Evolutionary conservation across 345 rosid species (phyloP).

Genomic region (Populus deltoides): DNA sequence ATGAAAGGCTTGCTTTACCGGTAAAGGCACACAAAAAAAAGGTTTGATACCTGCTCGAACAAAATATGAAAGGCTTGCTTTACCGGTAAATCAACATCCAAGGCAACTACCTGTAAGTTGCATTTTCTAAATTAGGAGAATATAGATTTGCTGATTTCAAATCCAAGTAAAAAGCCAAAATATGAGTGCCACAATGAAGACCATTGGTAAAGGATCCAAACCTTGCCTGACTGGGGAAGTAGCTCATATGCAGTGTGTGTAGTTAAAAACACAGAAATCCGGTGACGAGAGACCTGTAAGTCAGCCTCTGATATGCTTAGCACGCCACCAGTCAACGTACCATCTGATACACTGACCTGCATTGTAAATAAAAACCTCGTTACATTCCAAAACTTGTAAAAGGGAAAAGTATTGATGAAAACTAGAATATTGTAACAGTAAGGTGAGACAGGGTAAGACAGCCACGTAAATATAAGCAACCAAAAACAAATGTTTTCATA

Average conservation of each 20-base stretch:
- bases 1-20: too few species aligned
- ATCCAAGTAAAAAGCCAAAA: neutral
- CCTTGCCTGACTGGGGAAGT: slow-evolving; percentile 99
- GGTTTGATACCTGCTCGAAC: slow-evolving; percentile 25
- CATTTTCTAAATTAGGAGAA: slow-evolving; percentile 26
- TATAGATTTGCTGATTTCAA: neutral
- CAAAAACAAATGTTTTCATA: neutral
- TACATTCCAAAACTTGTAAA: neutral
- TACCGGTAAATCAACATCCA: slow-evolving; percentile 33
- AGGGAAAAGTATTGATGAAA: neutral
- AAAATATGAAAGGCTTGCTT: slow-evolving; percentile 28
- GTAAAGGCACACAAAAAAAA: neutral
- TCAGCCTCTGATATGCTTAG: slow-evolving; percentile 25
- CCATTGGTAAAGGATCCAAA: slow-evolving; percentile 42
- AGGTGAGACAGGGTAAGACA: neutral
- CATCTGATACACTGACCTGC: slow-evolving; percentile 44
- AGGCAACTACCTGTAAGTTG: slow-evolving; percentile 26
- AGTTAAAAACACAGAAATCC: slow-evolving; percentile 50
- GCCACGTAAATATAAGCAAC: neutral
- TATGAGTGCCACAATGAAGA: neutral
- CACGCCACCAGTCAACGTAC: slow-evolving; percentile 21
- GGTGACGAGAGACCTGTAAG: slow-evolving; percentile 30
- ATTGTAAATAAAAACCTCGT: slow-evolving; percentile 6
- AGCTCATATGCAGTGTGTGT: slow-evolving; percentile 83
- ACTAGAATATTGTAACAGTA: slow-evolving; percentile 1